Base-by-base conservation (phyloP, 2,329 filamentous ascomycete species). In the Arthrobotrys sinensis region DNA sequence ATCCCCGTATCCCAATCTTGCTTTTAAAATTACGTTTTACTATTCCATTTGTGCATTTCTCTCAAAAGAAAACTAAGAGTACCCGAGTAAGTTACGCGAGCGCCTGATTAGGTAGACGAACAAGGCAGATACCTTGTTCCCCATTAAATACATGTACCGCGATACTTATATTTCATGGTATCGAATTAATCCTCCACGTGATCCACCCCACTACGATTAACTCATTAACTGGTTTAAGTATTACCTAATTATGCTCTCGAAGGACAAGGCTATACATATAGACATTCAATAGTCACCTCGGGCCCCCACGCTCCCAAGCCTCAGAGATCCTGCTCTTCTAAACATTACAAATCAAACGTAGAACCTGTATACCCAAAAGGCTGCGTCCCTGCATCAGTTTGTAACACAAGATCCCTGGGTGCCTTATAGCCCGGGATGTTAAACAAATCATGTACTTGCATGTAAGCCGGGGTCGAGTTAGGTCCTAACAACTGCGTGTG, bases 401-500 rank as follows among this genome's bases (percentile, higher is more conserved):
- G 34, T 19, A 76, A n/a, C 4, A 64, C 65, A 3, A 76, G 55
- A 21, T 55, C 57, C 14, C 72, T 46, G 0, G 64, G 64, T 1
- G 64, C 64, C 24, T 76, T 69, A 28, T 69, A 76, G 1, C 55
- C 55, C 1, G 72, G 46, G 11, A 38, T 11, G 38, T 76, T 76
- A 36, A 76, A 76, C 0, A 63, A 7, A 4, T 50, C 38, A 32
- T 65, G 43, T 0, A 76, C 72, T 12, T 69, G 64, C 72, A 64
- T 65, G 28, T 76, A 76, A 3, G 16, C 72, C 1, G 64, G 45
- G 1, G 46, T 69, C 2, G 64, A 69, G 36, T 76, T 76, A 0
- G 72, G 72, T 1, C 72, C 72, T 2, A 69, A 46, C 10, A 76
- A 19, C 50, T 76, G 72, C 0, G 72, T 76, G 28, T 76, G 65